Conservation (phyloP, 192 early-diverging fungal genomes). For the Coemansia sp. region DNA sequence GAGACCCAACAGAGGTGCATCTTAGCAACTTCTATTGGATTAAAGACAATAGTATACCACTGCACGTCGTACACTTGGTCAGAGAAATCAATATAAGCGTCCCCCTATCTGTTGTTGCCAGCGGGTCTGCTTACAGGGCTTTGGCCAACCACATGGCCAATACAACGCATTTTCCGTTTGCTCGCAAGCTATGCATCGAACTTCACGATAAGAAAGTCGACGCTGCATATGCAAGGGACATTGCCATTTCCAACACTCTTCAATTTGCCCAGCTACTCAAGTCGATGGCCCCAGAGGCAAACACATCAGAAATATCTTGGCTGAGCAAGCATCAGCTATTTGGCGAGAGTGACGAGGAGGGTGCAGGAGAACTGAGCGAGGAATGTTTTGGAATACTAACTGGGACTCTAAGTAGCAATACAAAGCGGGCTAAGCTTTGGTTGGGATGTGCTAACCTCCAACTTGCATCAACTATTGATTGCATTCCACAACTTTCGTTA, state of each 20-base stretch:
- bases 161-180: not conserved
- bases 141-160: not conserved
- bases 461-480: not conserved
- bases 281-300: not conserved
- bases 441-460: too few relatives aligned
- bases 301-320: not conserved
- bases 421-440: not conserved
- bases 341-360: not conserved
- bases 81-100: not conserved
- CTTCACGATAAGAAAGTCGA: not conserved
- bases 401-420: not conserved
- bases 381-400: too few relatives aligned
- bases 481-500: not conserved
- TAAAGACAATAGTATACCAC: not conserved
- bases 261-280: not conserved
- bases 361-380: too few relatives aligned
- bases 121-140: not conserved
- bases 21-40: not conserved
- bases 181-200: not conserved
- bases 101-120: not conserved
- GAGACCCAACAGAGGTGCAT: not conserved
- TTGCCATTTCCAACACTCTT: not conserved
- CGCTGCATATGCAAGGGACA: not conserved
- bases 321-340: too few relatives aligned
- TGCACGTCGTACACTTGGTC: not conserved